phyloP scores from a whole-genome alignment of 1,284 basidiomycete genomes.

The Ceratorhiza oryzae-sativae region DNA sequence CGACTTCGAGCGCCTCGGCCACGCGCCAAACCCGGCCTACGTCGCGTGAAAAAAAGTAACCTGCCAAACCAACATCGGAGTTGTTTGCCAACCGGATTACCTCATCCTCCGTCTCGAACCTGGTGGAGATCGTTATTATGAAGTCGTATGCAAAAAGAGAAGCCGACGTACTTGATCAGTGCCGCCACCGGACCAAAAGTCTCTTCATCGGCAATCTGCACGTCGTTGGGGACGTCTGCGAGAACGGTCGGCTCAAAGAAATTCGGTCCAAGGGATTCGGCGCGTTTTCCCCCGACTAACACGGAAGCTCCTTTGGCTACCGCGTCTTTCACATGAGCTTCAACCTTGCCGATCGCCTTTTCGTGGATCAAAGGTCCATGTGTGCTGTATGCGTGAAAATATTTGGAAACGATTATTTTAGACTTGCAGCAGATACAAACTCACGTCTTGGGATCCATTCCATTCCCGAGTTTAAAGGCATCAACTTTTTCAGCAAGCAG shows the following conservation, averaged over 20 bases:
- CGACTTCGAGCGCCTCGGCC: conserved; percentile 95
- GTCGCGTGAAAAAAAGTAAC: conserved; percentile 93
- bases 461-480: conserved; percentile 91
- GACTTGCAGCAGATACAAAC: conserved; percentile 47
- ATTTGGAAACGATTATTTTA: background rate
- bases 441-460: conserved; percentile 79
- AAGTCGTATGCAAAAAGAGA: background rate
- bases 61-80: conserved; percentile 86
- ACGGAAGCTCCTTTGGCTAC: conserved; percentile 84
- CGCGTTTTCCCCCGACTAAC: conserved; percentile 81
- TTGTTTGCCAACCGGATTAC: conserved; percentile 88
- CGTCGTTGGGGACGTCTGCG: conserved; percentile 78
- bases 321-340: conserved; percentile 86
- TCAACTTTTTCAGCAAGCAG: conserved; percentile 83
- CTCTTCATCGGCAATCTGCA: conserved; percentile 75
- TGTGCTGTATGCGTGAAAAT: conserved; percentile 55
- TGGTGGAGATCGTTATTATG: conserved; percentile 53
- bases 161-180: conserved; percentile 52
- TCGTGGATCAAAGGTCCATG: conserved; percentile 95
- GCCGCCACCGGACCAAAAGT: conserved; percentile 89
- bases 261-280: conserved; percentile 55
- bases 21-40: conserved; percentile 93
- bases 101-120: conserved; percentile 93
- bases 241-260: conserved; percentile 92
- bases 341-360: conserved; percentile 86